These are phyloP conservation scores for Oropetium thomaeum DNA, from an alignment of 176 grass and related monocot species.

Conservation along the genomic window DNA sequence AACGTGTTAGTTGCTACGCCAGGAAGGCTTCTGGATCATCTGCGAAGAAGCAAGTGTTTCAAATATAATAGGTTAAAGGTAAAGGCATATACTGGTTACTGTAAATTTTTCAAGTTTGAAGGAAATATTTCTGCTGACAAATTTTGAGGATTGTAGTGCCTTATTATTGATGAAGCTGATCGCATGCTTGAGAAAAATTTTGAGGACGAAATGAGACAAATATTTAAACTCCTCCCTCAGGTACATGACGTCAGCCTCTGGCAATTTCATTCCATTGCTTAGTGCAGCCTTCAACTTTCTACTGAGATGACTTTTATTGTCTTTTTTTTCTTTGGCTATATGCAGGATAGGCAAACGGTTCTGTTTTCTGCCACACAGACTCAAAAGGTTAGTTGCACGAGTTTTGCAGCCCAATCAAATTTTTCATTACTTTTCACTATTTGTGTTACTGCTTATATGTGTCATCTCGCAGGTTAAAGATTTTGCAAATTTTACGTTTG, in stretches of 20 bases:
- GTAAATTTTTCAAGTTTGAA: not conserved
- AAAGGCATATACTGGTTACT: slow-evolving; percentile 12
- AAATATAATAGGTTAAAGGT: slow-evolving; percentile 75
- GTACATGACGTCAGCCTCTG: slow-evolving; percentile 32
- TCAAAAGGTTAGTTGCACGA: slow-evolving; percentile 48
- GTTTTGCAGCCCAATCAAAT: not conserved
- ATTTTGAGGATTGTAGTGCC: too few species aligned
- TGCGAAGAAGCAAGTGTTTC: slow-evolving; percentile 68
- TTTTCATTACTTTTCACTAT: not conserved
- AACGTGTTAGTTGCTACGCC: slow-evolving; percentile 88
- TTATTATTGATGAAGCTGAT: slow-evolving; percentile 95
- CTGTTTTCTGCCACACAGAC: slow-evolving; percentile 93
- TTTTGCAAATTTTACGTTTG: slow-evolving; percentile 73
- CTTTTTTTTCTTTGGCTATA: not conserved
- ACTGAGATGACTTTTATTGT: slow-evolving; percentile 12
- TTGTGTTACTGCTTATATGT: not conserved
- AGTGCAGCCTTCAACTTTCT: not conserved
- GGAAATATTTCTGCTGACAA: not conserved
- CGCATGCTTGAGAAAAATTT: slow-evolving; percentile 85
- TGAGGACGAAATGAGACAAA: slow-evolving; percentile 96
- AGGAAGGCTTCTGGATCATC: slow-evolving; percentile 90
- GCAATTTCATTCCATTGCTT: slow-evolving; percentile 19
- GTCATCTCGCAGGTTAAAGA: slow-evolving; percentile 61
- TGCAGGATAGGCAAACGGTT: slow-evolving; percentile 81
- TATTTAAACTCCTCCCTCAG: slow-evolving; percentile 84